phyloP scores from a whole-genome alignment of 768 basidiomycete species.

The Kwoniella dendrophila region DNA sequence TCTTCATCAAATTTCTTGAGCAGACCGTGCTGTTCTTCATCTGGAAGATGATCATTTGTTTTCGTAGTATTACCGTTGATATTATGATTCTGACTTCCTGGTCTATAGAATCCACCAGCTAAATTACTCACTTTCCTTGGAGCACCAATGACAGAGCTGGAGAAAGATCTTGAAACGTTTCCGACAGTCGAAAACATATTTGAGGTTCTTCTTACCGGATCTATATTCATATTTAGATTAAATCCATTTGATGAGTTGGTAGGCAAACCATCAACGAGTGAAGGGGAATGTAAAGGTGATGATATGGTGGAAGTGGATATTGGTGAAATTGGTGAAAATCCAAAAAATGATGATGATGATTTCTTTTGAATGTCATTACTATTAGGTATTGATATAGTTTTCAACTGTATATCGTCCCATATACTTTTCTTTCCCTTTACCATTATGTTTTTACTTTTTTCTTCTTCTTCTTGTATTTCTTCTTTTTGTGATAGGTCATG shows the following conservation, averaged over 20 bases:
- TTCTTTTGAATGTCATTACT: neutral
- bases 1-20: constrained; percentile 9
- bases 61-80: no score
- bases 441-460: neutral
- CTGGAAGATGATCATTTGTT: no score
- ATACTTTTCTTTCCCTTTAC: constrained; percentile 15
- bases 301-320: constrained; percentile 4
- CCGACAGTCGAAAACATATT: constrained; percentile 30
- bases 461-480: constrained; percentile 10
- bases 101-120: constrained; percentile 23
- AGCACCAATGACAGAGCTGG: constrained; percentile 38
- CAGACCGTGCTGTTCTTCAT: constrained; percentile 14
- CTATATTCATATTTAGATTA: neutral
- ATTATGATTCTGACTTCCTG: neutral
- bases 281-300: constrained; percentile 12
- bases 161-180: constrained; percentile 41
- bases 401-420: constrained; percentile 28
- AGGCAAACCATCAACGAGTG: constrained; percentile 10
- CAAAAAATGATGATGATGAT: constrained; percentile 1
- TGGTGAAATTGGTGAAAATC: constrained; percentile 3
- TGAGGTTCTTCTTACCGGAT: constrained; percentile 1
- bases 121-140: constrained; percentile 38
- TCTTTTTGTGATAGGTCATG: no score
- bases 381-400: constrained; percentile 23
- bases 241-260: neutral